These are phyloP conservation scores for Fusarium haematococcum DNA, from an alignment of 2,329 filamentous ascomycete species.

Conservation along the genomic window DNA sequence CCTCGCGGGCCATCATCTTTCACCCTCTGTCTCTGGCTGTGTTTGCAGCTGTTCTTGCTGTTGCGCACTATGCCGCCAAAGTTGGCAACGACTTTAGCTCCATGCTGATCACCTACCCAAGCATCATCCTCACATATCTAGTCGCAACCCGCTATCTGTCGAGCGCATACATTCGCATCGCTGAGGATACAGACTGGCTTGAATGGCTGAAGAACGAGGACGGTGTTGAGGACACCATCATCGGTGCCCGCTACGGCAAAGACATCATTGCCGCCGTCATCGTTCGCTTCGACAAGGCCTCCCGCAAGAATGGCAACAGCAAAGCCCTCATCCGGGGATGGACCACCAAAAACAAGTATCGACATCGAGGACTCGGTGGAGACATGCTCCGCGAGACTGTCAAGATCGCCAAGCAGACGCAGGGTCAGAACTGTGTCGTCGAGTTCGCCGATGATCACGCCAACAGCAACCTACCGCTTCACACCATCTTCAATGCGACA, in stretches of 20 bases:
- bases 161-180: conserved; percentile 70
- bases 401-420: conserved; percentile 69
- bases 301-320: conserved; percentile 50
- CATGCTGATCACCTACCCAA: conserved; percentile 66
- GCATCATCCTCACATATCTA: conserved; percentile 72
- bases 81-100: conserved; percentile 63
- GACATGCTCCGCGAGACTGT: conserved; percentile 80
- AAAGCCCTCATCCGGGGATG: conserved; percentile 80
- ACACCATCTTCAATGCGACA: conserved; percentile 67
- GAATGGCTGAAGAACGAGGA: conserved; percentile 61
- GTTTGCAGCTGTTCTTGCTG: conserved; percentile 54
- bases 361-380: conserved; percentile 76
- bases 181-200: conserved; percentile 72
- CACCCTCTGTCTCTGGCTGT: conserved; percentile 66
- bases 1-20: conserved; percentile 72
- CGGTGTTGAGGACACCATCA: conserved; percentile 62
- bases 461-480: conserved; percentile 72
- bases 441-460: conserved; percentile 83
- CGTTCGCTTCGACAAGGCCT: conserved; percentile 62
- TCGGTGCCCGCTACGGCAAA: conserved; percentile 74
- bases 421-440: conserved; percentile 70
- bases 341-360: conserved; percentile 79
- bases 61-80: conserved; percentile 56
- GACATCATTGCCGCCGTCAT: conserved; percentile 79
- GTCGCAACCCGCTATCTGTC: conserved; percentile 70